These are phyloP conservation scores for Marasmius fiardii DNA, from an alignment of 1,284 basidiomycete species.

Conservation along the genomic window DNA sequence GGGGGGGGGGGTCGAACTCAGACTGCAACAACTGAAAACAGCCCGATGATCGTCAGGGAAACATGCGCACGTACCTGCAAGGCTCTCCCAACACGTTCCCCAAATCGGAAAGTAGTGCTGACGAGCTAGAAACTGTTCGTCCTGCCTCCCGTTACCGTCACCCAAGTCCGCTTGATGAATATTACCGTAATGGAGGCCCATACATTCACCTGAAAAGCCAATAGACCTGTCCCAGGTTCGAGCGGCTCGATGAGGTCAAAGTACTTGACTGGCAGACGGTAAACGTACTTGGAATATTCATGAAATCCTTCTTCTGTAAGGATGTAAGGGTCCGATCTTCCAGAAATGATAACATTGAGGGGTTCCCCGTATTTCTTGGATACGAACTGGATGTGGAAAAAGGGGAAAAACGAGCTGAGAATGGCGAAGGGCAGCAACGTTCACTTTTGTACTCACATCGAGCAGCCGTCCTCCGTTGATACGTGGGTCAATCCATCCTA, in stretches of 20 bases:
- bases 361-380: constrained; percentile 67
- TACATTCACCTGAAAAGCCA: constrained; percentile 74
- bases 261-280: not conserved
- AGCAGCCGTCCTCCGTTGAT: constrained; percentile 65
- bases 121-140: constrained; percentile 64
- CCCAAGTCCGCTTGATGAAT: constrained; percentile 69
- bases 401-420: not conserved
- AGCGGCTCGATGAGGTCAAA: constrained; percentile 6
- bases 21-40: too few relatives aligned
- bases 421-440: not conserved
- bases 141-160: constrained; percentile 61
- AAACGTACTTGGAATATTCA: constrained; percentile 53
- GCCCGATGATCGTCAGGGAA: too few relatives aligned
- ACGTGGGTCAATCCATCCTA: constrained; percentile 71
- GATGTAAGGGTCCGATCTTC: constrained; percentile 61
- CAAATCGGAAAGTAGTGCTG: constrained; percentile 60
- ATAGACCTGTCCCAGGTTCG: constrained; percentile 55
- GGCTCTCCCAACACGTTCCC: constrained; percentile 73
- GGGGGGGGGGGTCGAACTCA: not conserved
- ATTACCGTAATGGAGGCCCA: constrained; percentile 67
- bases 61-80: constrained; percentile 46
- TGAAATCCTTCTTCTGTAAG: constrained; percentile 64
- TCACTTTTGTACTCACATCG: constrained; percentile 46
- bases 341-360: constrained; percentile 60
- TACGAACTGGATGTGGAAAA: constrained; percentile 47